phyloP scores from a whole-genome alignment of 1,284 basidiomycete genomes.

The Takashimella koratensis region DNA sequence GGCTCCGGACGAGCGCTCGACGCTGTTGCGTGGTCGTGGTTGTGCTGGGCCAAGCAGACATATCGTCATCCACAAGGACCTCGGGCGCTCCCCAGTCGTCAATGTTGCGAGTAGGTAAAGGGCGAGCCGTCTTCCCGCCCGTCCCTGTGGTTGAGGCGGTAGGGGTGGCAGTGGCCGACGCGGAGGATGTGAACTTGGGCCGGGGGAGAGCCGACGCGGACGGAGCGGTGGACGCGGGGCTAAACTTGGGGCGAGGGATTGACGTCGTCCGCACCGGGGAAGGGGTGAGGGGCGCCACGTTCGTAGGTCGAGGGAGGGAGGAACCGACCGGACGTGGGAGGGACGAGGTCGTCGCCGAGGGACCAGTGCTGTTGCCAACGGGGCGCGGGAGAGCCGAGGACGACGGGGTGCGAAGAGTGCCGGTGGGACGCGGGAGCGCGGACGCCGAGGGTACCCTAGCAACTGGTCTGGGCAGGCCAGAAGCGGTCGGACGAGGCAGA shows the following conservation, averaged over 20 bases:
- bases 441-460: not conserved
- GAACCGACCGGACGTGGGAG: not conserved
- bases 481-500: not conserved
- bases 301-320: not conserved
- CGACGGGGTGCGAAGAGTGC: not conserved
- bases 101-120: conserved; percentile 21
- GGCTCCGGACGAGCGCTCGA: conserved; percentile 13
- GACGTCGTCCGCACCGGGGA: not conserved
- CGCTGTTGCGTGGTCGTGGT: not conserved
- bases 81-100: conserved; percentile 39
- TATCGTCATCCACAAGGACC: conserved; percentile 29
- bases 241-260: not conserved
- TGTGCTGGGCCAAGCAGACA: conserved; percentile 15
- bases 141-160: not conserved
- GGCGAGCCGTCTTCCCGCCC: conserved; percentile 3
- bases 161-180: not conserved
- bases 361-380: not conserved
- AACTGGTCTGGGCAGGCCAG: not conserved
- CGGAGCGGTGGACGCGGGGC: not conserved
- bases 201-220: not conserved
- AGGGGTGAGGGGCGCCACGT: too few species aligned
- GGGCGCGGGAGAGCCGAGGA: not conserved
- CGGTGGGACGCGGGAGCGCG: not conserved
- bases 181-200: not conserved
- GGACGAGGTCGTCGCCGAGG: not conserved